Conservation (phyloP, 2,329 filamentous ascomycete species). For the Arthrobotrys conoides region DNA sequence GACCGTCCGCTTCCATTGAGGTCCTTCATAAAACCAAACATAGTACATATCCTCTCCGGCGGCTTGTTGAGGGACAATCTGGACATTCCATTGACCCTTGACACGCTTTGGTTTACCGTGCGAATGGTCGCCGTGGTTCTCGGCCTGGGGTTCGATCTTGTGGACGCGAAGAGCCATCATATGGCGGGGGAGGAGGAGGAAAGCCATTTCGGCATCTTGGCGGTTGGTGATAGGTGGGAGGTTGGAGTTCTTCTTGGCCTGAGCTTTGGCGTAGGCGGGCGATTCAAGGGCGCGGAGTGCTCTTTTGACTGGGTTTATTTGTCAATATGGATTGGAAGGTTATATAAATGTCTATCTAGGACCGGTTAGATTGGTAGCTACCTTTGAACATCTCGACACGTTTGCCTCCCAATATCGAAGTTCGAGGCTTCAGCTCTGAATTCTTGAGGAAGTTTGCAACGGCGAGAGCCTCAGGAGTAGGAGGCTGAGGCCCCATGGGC, state of each 20-base stretch:
- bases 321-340: not conserved
- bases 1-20: slow-evolving; percentile 92
- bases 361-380: slow-evolving; percentile 67
- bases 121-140: slow-evolving; percentile 75
- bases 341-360: not conserved
- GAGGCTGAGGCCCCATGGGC: slow-evolving; percentile 70
- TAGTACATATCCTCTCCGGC: slow-evolving; percentile 90
- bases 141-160: slow-evolving; percentile 77
- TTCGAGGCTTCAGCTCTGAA: slow-evolving; percentile 89
- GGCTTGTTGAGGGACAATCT: slow-evolving; percentile 96
- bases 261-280: slow-evolving; percentile 88
- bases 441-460: slow-evolving; percentile 87
- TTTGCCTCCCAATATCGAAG: slow-evolving; percentile 94
- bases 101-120: slow-evolving; percentile 86
- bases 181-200: slow-evolving; percentile 94
- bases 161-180: slow-evolving; percentile 91
- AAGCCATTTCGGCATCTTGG: slow-evolving; percentile 88
- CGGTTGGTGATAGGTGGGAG: slow-evolving; percentile 91
- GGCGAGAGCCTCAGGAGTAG: slow-evolving; percentile 88
- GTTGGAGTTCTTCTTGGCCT: slow-evolving; percentile 85
- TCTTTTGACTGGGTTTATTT: slow-evolving; percentile 79
- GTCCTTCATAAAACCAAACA: slow-evolving; percentile 94
- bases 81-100: slow-evolving; percentile 96
- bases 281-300: slow-evolving; percentile 91
- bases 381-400: slow-evolving; percentile 98